Evolutionary conservation across 2,329 filamentous ascomycete genomes (phyloP).

Genomic region (Trichoderma guizhouense): DNA sequence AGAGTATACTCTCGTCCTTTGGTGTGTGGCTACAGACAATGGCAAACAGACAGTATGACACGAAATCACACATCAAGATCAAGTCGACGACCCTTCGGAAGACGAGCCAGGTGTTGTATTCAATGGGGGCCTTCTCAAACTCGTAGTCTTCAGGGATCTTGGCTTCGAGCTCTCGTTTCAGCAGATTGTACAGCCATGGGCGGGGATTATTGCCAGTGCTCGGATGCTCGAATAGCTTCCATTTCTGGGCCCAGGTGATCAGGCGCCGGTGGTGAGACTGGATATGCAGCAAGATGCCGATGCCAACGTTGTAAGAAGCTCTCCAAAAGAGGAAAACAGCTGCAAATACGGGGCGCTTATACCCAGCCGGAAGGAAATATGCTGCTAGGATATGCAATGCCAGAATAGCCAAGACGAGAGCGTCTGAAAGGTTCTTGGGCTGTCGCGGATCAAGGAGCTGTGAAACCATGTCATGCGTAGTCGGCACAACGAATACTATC

Average conservation of each 20-base stretch:
- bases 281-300: conserved; percentile 81
- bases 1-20: conserved; percentile 62
- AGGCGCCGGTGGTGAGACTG: conserved; percentile 88
- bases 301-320: conserved; percentile 87
- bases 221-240: conserved; percentile 81
- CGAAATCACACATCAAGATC: conserved; percentile 98
- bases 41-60: conserved; percentile 94
- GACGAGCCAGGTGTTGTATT: conserved; percentile 98
- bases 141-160: conserved; percentile 93
- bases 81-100: conserved; percentile 94
- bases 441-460: conserved; percentile 92
- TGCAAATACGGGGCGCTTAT: conserved; percentile 76
- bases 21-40: conserved; percentile 80
- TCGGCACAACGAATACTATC: conserved; percentile 88
- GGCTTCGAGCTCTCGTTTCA: conserved; percentile 87
- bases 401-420: conserved; percentile 74
- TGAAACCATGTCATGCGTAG: conserved; percentile 98
- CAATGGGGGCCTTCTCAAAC: conserved; percentile 87
- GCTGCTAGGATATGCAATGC: conserved; percentile 70
- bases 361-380: conserved; percentile 65
- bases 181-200: conserved; percentile 74
- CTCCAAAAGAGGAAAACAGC: conserved; percentile 89
- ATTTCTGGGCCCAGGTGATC: conserved; percentile 82
- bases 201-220: conserved; percentile 76
- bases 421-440: conserved; percentile 90